Percentiles rank a stretch among this genome's conserved stretches.
Evolutionary conservation across 768 basidiomycete species (phyloP).

Genomic region (Suillus tomentosus): DNA sequence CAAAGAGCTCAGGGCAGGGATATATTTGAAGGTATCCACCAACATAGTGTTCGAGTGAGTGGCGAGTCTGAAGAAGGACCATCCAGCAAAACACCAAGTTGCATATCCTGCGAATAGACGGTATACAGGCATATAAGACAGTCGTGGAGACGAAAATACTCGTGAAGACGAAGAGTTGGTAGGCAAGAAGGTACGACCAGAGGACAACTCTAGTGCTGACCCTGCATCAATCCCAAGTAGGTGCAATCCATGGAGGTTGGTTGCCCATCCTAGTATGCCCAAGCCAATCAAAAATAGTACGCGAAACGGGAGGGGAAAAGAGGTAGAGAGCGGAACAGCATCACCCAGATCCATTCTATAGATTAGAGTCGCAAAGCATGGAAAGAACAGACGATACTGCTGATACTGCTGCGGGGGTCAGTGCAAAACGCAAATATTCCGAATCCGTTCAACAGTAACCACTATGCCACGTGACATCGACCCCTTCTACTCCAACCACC

Average conservation of each 20-base stretch:
- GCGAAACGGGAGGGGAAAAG: conserved; percentile 91
- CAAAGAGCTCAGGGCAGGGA: conserved; percentile 70
- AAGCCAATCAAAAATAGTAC: conserved; percentile 77
- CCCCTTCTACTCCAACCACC: neutral
- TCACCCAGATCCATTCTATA: conserved; percentile 35
- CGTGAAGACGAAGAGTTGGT: conserved; percentile 20
- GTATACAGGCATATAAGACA: conserved; percentile 65
- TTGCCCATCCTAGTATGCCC: conserved; percentile 89
- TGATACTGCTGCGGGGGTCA: conserved; percentile 10
- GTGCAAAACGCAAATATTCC: neutral
- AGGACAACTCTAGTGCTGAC: conserved; percentile 63
- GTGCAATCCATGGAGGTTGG: conserved; percentile 86
- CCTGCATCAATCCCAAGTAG: conserved; percentile 72
- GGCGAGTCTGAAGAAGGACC: conserved; percentile 65
- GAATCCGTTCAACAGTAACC: neutral
- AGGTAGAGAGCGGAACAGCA: conserved; percentile 51
- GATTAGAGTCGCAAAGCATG: conserved; percentile 4
- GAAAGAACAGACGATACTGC: conserved; percentile 6
- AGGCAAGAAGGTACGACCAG: conserved; percentile 19
- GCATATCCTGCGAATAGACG: conserved; percentile 63
- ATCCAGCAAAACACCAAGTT: conserved; percentile 62
- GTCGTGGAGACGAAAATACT: conserved; percentile 30
- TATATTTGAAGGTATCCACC: conserved; percentile 76
- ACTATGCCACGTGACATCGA: neutral
- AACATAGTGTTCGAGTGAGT: conserved; percentile 57